Evolutionary conservation across 495 filamentous ascomycete genomes (phyloP), one percentile per base, ranked within the genome.

Genomic region (Darksidea phi): DNA sequence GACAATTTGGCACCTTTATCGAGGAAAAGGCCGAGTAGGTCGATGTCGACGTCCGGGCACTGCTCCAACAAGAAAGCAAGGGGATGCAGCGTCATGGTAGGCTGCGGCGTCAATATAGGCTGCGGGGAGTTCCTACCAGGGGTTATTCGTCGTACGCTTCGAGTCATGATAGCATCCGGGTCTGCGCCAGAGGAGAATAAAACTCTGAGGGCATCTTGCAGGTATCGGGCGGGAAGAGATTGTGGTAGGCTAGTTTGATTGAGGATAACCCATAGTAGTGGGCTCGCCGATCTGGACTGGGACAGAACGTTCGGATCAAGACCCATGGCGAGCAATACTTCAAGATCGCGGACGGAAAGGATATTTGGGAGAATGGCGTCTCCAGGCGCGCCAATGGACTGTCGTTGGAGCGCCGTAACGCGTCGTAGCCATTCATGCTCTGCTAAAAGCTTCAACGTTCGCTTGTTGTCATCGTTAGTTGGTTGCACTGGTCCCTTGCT

Each of bases 401-500:
- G 17, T 21, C 63, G 50, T 17, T 57, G 42, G 8, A 66, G 37
- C 38, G 48, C 21, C 6, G 21, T 26, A 8, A 20, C 21, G 6
- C 63, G 56, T 18, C 63, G 51, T n/a, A 61, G 18, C 56, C 63
- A 66, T 18, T 66, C 63, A 24, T 60, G 43, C 42, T 61, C 63
- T 13, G 63, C 63, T 1, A 66, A 12, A 20, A 48, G 24, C 36
- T 57, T 60, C 15, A 66, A 20, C 36, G 28, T 61, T 37, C 50
- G 49, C 24, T 61, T 56, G 32, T 61, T 18, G 4, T 6, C 43
- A 1, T 49, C n/a, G 15, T n/a, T 51, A n/a, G 23, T 52, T 11
- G 57, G 63, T n/a, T 57, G n/a, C 1, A 66, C 5, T 1, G 47
- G 57, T 32, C 48, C 49, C 6, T 51, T 56, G 2, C 23, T 32